phyloP scores from a whole-genome alignment of 2,329 filamentous ascomycete genomes.

The Cytospora paraplurivora region DNA sequence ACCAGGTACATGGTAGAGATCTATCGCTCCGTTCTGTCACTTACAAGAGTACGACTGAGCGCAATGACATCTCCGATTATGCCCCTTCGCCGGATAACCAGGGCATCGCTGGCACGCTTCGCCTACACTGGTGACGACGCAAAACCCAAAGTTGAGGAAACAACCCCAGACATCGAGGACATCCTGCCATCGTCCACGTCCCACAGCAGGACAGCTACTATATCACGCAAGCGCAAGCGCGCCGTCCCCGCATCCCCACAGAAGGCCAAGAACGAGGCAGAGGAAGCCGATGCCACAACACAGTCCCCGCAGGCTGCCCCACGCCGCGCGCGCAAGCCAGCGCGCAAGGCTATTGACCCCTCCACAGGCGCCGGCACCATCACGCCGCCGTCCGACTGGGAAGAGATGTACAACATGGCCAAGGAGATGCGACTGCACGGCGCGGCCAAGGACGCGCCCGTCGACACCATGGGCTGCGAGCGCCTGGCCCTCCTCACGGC shows the following conservation, averaged over 20 bases:
- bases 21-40: not conserved
- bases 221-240: constrained; percentile 38
- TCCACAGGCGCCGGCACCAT: constrained; percentile 39
- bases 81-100: constrained; percentile 49
- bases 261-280: constrained; percentile 9
- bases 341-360: constrained; percentile 38
- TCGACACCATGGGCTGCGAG: constrained; percentile 98
- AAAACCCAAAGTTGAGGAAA: constrained; percentile 16
- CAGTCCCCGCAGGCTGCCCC: constrained; percentile 30
- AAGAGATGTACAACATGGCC: constrained; percentile 75
- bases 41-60: not conserved
- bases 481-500: constrained; percentile 61
- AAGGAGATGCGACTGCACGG: constrained; percentile 70
- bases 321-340: constrained; percentile 40
- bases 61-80: constrained; percentile 32
- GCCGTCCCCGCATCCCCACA: constrained; percentile 16
- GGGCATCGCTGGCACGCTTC: constrained; percentile 53
- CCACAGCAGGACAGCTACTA: constrained; percentile 12
- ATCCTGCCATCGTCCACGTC: constrained; percentile 32
- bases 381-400: constrained; percentile 78
- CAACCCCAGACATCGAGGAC: constrained; percentile 39
- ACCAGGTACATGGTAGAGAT: not conserved
- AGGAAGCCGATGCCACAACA: constrained; percentile 33
- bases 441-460: constrained; percentile 71
- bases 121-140: constrained; percentile 39